Evolutionary conservation across 352 stramenopile genomes (phyloP), one percentile per base, ranked within the genome.

Genomic region (Phytophthora litchii): DNA sequence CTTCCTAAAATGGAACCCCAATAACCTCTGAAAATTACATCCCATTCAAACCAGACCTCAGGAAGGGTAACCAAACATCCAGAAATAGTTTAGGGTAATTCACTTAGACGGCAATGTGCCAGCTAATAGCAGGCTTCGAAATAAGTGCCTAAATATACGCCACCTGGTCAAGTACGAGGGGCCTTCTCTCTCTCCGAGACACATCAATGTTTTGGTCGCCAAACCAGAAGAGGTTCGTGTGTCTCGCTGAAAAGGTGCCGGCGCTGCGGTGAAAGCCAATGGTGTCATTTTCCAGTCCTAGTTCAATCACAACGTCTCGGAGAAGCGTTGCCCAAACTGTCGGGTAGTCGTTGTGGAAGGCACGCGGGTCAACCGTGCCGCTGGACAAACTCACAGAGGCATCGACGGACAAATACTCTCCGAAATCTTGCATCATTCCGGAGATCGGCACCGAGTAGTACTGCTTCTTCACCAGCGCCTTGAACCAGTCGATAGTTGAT

Each of bases 401-500:
- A 25, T 65, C 61, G 20, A 65, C 61, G 16, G 54, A 65, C 1
- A 70, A 21, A 17, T 70, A 70, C 54, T 70, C 61, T 1, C 61
- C 61, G 32, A 65, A 70, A 43, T 70, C 61, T 12, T 70, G 61
- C 61, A 70, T 65, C 61, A 70, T 70, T 13, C 61, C 61, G 21
- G 47, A 70, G 20, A 70, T 70, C n/a, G 61, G 61, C 20, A 70
- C 61, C 10, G 61, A 56, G 48, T 65, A 70, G 42, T 70, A 70
- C 27, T 70, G 61, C 35, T 60, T 34, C 43, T 70, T 65, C 13
- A 70, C 61, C 2, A 70, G 35, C n/a, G 5, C 42, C 25, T 70
- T 70, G 23, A 70, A 65, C 61, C 61, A 70, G 17, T 70, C 61
- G 42, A 70, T 21, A 1, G 54, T 70, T 19, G 61, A 70, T 20